Percentiles rank a stretch among this genome's conserved stretches.
phyloP scores from a whole-genome alignment of 2,329 filamentous ascomycete genomes.

The Fusarium veterinarium region DNA sequence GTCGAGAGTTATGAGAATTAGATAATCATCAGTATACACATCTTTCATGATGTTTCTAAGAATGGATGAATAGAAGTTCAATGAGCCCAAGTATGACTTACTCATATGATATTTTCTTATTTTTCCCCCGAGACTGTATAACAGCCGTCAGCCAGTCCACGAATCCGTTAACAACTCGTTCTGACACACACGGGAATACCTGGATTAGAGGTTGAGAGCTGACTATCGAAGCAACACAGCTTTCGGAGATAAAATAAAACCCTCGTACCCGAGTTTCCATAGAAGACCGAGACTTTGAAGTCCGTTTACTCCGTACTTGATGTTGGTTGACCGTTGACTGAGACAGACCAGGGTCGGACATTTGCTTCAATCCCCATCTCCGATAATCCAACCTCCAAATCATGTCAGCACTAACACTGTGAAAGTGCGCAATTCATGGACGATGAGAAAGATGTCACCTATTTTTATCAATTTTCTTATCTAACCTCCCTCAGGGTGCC shows the following conservation, averaged over 20 bases:
- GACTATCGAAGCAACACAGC: neutral
- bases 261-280: neutral
- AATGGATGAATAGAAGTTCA: too few relatives aligned
- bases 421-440: neutral
- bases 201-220: neutral
- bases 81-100: too few relatives aligned
- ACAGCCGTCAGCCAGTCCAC: neutral
- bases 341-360: constrained; percentile 11
- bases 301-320: neutral
- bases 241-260: neutral
- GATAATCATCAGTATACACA: neutral
- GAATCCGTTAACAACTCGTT: neutral
- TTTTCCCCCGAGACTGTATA: neutral
- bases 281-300: neutral
- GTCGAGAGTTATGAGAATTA: neutral
- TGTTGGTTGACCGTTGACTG: neutral
- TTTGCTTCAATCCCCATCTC: constrained; percentile 11
- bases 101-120: neutral
- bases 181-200: neutral
- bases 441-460: neutral
- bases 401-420: neutral
- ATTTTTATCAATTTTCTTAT: neutral
- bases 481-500: neutral
- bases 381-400: neutral
- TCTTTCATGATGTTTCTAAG: neutral